Conservation (phyloP, 1,284 basidiomycete species). For the Pseudozyma hubeiensis region DNA sequence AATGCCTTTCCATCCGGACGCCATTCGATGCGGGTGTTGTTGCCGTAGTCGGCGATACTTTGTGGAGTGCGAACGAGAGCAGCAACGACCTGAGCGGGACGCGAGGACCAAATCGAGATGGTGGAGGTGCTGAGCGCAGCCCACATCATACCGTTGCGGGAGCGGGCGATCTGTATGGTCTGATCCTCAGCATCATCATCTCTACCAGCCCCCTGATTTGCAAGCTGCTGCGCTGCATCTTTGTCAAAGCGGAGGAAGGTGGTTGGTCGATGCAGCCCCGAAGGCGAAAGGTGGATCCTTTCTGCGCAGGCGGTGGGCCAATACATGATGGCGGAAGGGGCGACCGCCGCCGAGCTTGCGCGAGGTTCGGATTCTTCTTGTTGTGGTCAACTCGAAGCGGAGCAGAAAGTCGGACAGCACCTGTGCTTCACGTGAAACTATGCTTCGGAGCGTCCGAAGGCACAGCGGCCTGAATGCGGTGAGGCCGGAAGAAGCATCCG, state of each 20-base stretch:
- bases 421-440: no score
- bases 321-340: conserved; percentile 50
- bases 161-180: conserved; percentile 50
- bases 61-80: conserved; percentile 56
- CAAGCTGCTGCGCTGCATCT: conserved; percentile 45
- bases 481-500: no score
- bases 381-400: not conserved
- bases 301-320: conserved; percentile 64
- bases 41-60: conserved; percentile 62
- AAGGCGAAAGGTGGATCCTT: conserved; percentile 56
- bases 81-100: conserved; percentile 62
- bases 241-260: conserved; percentile 41
- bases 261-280: conserved; percentile 40
- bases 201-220: not conserved
- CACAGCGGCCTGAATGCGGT: no score
- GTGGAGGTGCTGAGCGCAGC: conserved; percentile 47
- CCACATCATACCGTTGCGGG: conserved; percentile 59
- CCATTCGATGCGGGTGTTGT: conserved; percentile 58
- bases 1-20: conserved; percentile 52
- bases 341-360: no score
- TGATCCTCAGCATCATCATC: conserved; percentile 21
- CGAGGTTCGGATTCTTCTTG: not conserved
- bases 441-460: no score
- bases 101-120: conserved; percentile 57
- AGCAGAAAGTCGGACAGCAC: no score